phyloP scores from a whole-genome alignment of 2,329 filamentous ascomycete genomes.

The Fusarium sambucinum region DNA sequence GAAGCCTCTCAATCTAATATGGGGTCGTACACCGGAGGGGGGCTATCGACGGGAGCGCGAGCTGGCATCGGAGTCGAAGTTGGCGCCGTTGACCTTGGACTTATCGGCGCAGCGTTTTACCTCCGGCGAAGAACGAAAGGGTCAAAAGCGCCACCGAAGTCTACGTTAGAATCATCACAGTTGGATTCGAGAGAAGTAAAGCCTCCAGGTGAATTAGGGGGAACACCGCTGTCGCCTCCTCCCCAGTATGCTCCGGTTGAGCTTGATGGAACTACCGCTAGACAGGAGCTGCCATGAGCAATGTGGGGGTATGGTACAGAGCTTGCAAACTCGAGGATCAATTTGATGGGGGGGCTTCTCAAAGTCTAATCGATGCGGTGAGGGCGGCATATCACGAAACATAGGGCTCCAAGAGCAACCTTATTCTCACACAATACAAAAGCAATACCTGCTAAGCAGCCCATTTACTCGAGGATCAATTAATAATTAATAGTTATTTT shows the following conservation, averaged over 20 bases:
- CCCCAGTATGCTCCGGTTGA: not conserved
- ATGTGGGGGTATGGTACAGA: too few relatives aligned
- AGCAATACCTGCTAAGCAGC: too few relatives aligned
- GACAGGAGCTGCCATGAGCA: not conserved
- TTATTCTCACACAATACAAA: too few relatives aligned
- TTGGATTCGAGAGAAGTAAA: not conserved
- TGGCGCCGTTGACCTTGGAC: not conserved
- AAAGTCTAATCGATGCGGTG: too few relatives aligned
- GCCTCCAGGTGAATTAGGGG: fast-evolving
- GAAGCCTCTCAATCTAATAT: fast-evolving
- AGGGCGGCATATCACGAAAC: too few relatives aligned
- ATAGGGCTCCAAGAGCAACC: too few relatives aligned
- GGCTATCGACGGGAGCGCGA: not conserved
- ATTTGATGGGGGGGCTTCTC: too few relatives aligned
- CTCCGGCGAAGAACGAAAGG: not conserved
- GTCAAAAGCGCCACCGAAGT: fast-evolving
- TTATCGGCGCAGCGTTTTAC: not conserved
- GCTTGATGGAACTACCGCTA: not conserved
- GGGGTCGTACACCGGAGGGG: not conserved
- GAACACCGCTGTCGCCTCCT: fast-evolving
- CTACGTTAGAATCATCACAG: not conserved
- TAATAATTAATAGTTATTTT: not conserved
- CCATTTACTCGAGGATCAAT: too few relatives aligned
- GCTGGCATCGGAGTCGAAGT: constrained; percentile 7
- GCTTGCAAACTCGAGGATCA: too few relatives aligned